These are phyloP conservation scores for Microcera coccophila DNA, from an alignment of 2,329 filamentous ascomycete species.

Conservation along the genomic window DNA sequence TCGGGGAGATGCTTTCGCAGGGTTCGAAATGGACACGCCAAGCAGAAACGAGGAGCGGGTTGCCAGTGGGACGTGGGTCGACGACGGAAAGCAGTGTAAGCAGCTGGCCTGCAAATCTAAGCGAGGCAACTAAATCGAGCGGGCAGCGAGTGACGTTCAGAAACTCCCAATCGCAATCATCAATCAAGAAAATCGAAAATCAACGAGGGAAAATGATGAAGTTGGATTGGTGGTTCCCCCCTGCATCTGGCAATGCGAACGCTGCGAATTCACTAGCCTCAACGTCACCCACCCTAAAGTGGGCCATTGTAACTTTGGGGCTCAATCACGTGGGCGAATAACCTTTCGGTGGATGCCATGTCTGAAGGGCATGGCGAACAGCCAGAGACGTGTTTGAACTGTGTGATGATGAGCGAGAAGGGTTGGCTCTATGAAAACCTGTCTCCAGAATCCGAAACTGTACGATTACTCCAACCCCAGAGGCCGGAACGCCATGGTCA, in stretches of 20 bases:
- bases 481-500: not conserved
- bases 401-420: not conserved
- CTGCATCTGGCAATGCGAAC: constrained; percentile 1
- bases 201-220: not conserved
- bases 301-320: not conserved
- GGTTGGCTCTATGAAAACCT: not conserved
- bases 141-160: not conserved
- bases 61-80: not conserved
- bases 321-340: not conserved
- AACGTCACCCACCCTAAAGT: not conserved
- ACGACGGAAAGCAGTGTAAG: not conserved
- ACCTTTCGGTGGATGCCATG: not conserved
- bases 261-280: not conserved
- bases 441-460: not conserved
- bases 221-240: not conserved
- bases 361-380: not conserved
- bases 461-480: not conserved
- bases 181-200: not conserved
- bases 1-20: not conserved
- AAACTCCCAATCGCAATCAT: not conserved
- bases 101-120: not conserved
- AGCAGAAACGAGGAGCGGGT: not conserved
- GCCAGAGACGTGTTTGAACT: not conserved
- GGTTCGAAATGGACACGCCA: not conserved
- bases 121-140: not conserved